Conservation (phyloP, 345 rosid genomes). For the Rhizophora apiculata region DNA sequence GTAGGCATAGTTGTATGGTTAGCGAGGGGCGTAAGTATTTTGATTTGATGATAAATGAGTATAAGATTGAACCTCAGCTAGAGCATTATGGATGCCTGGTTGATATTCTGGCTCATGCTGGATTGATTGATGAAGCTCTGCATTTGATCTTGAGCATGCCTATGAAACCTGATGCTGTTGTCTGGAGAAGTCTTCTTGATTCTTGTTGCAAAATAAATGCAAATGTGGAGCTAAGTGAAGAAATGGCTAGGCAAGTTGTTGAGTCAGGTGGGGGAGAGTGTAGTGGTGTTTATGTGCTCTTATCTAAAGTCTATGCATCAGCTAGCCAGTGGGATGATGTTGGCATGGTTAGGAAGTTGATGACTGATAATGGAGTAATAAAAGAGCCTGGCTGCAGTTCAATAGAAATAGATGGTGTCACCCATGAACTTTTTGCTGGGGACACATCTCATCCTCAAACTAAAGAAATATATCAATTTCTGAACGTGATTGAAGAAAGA, state of each 20-base stretch:
- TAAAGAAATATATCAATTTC: slow-evolving; percentile 44
- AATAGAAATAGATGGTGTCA: slow-evolving; percentile 52
- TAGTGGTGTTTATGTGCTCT: slow-evolving; percentile 64
- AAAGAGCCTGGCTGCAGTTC: slow-evolving; percentile 83
- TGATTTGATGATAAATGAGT: slow-evolving; percentile 52
- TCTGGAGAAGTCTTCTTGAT: slow-evolving; percentile 79
- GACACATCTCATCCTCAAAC: slow-evolving; percentile 68
- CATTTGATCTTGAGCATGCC: slow-evolving; percentile 54
- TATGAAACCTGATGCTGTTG: slow-evolving; percentile 59
- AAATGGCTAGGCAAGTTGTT: slow-evolving; percentile 47
- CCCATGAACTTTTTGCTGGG: slow-evolving; percentile 73
- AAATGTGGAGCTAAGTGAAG: slow-evolving; percentile 53
- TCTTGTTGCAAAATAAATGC: slow-evolving; percentile 60
- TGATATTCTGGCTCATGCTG: slow-evolving; percentile 65
- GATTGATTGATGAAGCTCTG: slow-evolving; percentile 56
- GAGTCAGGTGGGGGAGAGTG: slow-evolving; percentile 38
- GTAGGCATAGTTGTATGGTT: slow-evolving; percentile 65
- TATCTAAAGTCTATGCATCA: slow-evolving; percentile 63
- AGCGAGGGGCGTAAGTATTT: slow-evolving; percentile 46
- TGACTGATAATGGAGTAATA: slow-evolving; percentile 53
- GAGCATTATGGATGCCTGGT: slow-evolving; percentile 79
- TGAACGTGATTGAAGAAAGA: slow-evolving; percentile 46
- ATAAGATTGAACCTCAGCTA: slow-evolving; percentile 47
- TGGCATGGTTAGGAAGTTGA: slow-evolving; percentile 56
- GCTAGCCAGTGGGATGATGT: slow-evolving; percentile 72